Base-by-base conservation (phyloP, 306 rosid genomes). In the Abrus pulchellus region DNA sequence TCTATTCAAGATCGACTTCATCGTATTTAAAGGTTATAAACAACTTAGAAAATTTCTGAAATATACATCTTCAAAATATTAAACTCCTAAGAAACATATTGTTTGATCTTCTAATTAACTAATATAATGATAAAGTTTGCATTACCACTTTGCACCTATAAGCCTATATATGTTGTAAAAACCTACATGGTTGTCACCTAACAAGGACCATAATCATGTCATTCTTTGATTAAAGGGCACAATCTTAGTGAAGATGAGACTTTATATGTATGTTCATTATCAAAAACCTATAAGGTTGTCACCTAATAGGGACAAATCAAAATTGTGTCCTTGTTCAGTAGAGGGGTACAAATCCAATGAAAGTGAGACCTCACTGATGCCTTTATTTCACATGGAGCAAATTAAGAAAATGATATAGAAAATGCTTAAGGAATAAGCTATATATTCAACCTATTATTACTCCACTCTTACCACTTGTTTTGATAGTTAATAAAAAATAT, bases 161-260 rank as follows among this genome's bases (percentile, higher is more conserved):
- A 20, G 34, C 7, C 53, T 66, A 66, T 41, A 52, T 41, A 40
- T 41, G 52, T 20, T 20, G 20, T 20, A 66, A 14, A 8, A 2
- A 41, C 33, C 36, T 41, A 64, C 14, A 38, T n/a, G 70, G 49
- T 38, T 40, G 70, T 40, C 54, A 43, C 72, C 72, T 43, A 65
- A 67, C 4, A 44, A 9, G 53, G 54, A 44, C 54, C 72, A 43
- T 12, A 67, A 4, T 6, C 20, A 27, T 66, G 4, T 9, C 20
- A 27, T 43, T 20, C 52, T 9, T 66, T 9, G 14, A 13, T 66
- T 20, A 7, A 4, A 66, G 34, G 53, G 53, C 34, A 66, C 43
- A 63, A 40, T 41, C 4, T 34, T 7, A 66, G 7, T 14, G 1
- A 63, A 62, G 38, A 1, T 36, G 14, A 36, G 30, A 20, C 14